Conservation (phyloP, 2,329 filamentous ascomycete genomes). For the Scolecobasidium constrictum region DNA sequence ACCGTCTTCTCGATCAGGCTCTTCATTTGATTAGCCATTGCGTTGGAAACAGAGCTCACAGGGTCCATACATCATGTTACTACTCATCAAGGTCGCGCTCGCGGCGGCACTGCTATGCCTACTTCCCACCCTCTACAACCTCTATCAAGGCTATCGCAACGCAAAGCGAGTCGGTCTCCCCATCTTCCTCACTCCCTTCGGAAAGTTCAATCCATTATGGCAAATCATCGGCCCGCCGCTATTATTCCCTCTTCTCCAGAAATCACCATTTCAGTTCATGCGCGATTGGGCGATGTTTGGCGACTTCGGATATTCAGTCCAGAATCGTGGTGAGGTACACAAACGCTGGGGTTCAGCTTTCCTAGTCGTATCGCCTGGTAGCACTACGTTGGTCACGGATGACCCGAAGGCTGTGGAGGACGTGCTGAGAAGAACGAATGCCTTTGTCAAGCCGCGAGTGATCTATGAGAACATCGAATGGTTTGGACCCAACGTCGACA, state of each 20-base stretch:
- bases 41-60: too few species aligned
- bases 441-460: conserved; percentile 1
- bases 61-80: too few species aligned
- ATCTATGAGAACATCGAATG: conserved; percentile 1
- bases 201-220: conserved; percentile 4
- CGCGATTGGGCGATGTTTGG: background rate
- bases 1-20: too few species aligned
- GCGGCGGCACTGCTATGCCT: too few species aligned
- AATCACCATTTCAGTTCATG: background rate
- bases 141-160: conserved; percentile 4
- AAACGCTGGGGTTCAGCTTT: conserved; percentile 4
- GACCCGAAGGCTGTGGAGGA: conserved; percentile 4
- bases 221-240: background rate
- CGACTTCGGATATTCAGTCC: background rate
- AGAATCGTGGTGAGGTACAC: background rate
- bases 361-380: background rate
- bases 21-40: too few species aligned
- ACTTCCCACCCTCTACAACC: too few species aligned
- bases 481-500: conserved; percentile 7
- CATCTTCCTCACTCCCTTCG: background rate
- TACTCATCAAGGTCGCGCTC: too few species aligned
- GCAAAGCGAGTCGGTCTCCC: conserved; percentile 3
- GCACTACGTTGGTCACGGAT: background rate
- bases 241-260: conserved; percentile 3
- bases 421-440: background rate